phyloP scores from a whole-genome alignment of 2,329 filamentous ascomycete genomes.

The Lachnellula hyalina region DNA sequence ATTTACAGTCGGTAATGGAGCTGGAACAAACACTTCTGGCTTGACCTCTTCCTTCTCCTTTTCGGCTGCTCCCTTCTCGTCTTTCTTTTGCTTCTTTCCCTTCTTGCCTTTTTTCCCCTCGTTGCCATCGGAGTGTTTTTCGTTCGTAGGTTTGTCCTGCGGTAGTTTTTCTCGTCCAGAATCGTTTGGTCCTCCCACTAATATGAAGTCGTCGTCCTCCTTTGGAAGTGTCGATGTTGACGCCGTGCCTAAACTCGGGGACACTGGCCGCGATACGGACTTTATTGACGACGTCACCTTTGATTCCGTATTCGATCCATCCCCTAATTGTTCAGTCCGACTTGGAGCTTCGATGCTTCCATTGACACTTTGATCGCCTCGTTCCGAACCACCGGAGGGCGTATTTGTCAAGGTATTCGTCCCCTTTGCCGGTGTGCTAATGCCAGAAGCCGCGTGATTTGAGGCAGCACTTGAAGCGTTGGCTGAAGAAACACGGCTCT shows the following conservation, averaged over 20 bases:
- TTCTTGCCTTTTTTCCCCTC: constrained; percentile 29
- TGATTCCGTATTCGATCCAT: constrained; percentile 15
- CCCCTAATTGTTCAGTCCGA: constrained; percentile 17
- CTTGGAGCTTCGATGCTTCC: constrained; percentile 16
- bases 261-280: constrained; percentile 39
- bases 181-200: constrained; percentile 59
- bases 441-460: constrained; percentile 27
- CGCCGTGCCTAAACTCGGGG: constrained; percentile 49
- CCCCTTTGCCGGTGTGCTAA: constrained; percentile 30
- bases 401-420: constrained; percentile 23
- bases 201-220: constrained; percentile 46
- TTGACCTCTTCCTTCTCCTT: constrained; percentile 55
- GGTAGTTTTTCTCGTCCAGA: constrained; percentile 63
- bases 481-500: constrained; percentile 51
- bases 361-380: constrained; percentile 16
- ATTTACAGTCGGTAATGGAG: constrained; percentile 78
- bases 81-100: constrained; percentile 29
- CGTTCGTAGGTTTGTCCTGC: constrained; percentile 56
- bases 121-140: constrained; percentile 47
- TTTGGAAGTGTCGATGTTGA: constrained; percentile 47
- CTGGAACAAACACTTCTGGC: constrained; percentile 63
- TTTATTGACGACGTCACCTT: constrained; percentile 22
- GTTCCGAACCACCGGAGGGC: constrained; percentile 17
- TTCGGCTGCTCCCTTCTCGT: constrained; percentile 41
- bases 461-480: constrained; percentile 24